These are phyloP conservation scores for Vigna unguiculata DNA, from an alignment of 306 rosid species.

Conservation along the genomic window DNA sequence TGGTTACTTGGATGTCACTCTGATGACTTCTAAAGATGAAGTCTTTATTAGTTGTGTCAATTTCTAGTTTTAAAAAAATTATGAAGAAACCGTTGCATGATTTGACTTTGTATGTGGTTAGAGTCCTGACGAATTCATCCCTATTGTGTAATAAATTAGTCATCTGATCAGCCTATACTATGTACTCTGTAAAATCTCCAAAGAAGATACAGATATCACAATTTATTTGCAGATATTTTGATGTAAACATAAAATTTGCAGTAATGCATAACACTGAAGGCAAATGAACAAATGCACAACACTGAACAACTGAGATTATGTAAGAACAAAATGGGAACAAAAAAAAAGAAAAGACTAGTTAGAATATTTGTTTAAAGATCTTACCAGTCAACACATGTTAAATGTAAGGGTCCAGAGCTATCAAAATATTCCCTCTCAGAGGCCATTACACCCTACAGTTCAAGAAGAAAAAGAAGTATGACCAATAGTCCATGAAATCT, in stretches of 20 bases:
- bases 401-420: slow-evolving; percentile 81
- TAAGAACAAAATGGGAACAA: not conserved
- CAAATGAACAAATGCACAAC: slow-evolving; percentile 16
- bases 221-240: slow-evolving; percentile 1
- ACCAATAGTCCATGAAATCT: slow-evolving; percentile 3
- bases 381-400: slow-evolving; percentile 81
- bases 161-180: too few species aligned
- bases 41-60: too few species aligned
- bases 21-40: too few species aligned
- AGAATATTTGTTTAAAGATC: slow-evolving; percentile 28
- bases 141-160: too few species aligned
- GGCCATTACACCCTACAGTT: slow-evolving; percentile 56
- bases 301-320: slow-evolving; percentile 23
- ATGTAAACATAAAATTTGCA: slow-evolving; percentile 3
- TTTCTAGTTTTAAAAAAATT: too few species aligned
- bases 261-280: slow-evolving; percentile 9
- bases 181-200: not conserved
- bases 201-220: not conserved
- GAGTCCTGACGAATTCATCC: too few species aligned
- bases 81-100: too few species aligned
- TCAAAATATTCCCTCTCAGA: slow-evolving; percentile 74
- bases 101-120: too few species aligned
- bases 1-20: too few species aligned
- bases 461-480: slow-evolving; percentile 8
- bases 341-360: not conserved